Conservation (phyloP, 2,329 filamentous ascomycete genomes). For the Ceratocystis albifundus region DNA sequence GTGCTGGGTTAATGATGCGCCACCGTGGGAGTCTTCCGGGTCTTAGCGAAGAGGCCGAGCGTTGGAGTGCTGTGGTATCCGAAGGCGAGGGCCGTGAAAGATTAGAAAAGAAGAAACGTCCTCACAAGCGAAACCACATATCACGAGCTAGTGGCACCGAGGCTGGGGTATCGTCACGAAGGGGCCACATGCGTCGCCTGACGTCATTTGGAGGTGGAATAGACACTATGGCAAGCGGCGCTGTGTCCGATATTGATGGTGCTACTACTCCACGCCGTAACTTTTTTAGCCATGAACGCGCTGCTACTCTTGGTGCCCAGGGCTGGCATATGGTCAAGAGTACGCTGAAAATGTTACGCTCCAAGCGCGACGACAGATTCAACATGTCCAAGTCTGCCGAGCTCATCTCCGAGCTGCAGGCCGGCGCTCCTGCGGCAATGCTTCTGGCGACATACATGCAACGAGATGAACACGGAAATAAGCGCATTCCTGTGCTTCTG, state of each 20-base stretch:
- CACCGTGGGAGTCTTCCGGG: constrained; percentile 57
- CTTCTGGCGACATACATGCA: constrained; percentile 98
- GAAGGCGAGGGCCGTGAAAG: constrained; percentile 63
- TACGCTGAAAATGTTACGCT: constrained; percentile 65
- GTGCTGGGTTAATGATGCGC: constrained; percentile 40
- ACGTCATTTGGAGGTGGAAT: constrained; percentile 52
- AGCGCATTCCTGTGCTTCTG: constrained; percentile 83
- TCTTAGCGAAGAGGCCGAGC: constrained; percentile 45
- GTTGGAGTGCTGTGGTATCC: constrained; percentile 40
- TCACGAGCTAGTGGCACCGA: constrained; percentile 24
- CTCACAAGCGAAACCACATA: constrained; percentile 13
- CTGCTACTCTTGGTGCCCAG: constrained; percentile 62
- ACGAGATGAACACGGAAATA: constrained; percentile 89
- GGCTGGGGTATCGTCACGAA: constrained; percentile 16
- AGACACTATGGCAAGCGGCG: constrained; percentile 26
- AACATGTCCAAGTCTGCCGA: constrained; percentile 94
- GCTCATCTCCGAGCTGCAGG: constrained; percentile 85
- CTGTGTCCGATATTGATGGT: constrained; percentile 49
- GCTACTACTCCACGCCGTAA: constrained; percentile 44
- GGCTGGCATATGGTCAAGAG: constrained; percentile 92
- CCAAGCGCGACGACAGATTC: constrained; percentile 75
- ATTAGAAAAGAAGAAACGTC: constrained; percentile 34
- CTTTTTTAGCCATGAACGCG: constrained; percentile 53
- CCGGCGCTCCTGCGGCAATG: constrained; percentile 81
- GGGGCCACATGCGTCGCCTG: constrained; percentile 52